Evolutionary conservation across 441 rosid genomes (phyloP), one percentile per base, ranked within the genome.

Genomic region (Pelargonium australe): DNA sequence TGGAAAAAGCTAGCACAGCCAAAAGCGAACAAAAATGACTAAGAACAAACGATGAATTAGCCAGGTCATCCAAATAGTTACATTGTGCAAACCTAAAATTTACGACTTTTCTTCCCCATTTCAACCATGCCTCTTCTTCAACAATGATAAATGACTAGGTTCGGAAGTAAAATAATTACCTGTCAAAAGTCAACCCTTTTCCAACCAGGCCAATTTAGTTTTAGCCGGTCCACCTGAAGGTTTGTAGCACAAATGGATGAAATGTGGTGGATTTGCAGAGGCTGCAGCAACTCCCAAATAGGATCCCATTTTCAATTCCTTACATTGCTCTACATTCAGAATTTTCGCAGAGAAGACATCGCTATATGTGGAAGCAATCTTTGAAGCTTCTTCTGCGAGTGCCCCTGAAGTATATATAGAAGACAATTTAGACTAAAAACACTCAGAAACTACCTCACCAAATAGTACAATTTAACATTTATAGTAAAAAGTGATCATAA

Each of bases 161-260:
- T 28, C 34, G 13, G 51, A 47, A 47, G 19, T 64, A 3, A 55
- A 14, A 7, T 57, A 61, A 28, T 72, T 65, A 89, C 99, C 99
- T 82, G 89, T 94, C 97, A 80, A 91, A 94, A 63, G 97, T 94
- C 82, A 94, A 82, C 31, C 90, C 97, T 76, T 94, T 94, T 65
- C 98, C 98, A 64, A 91, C 96, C 74, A 94, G n/a, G 87, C 97
- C 78, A 94, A 79, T 79, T 89, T 94, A 68, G 82, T 70, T 77
- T 89, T 89, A 70, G 86, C 86, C 63, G 89, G 79, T 64, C 96
- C 96, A 72, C 74, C 76, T 0, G 83, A 14, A 64, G 97, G 96
- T 77, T 86, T 94, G 73, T 94, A 91, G 41, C 90, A 84, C 75
- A 94, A 84, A 73, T 91, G 96, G 66, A 88, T 87, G 77, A 94